phyloP scores from a whole-genome alignment of 2,329 filamentous ascomycete genomes.

The Aspergillus neotritici region DNA sequence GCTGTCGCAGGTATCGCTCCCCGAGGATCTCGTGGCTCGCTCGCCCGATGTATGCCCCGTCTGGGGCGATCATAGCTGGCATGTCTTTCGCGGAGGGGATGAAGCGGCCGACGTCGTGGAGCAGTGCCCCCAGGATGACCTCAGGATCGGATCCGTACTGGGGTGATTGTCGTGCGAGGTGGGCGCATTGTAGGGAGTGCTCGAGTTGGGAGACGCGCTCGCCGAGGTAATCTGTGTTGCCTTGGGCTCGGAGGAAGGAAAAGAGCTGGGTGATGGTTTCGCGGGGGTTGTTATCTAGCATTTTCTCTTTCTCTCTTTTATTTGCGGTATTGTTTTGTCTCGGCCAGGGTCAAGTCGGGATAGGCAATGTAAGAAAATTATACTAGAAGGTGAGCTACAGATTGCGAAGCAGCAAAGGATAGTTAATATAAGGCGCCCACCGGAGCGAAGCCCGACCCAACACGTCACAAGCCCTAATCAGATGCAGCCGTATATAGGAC shows the following conservation, averaged over 20 bases:
- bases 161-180: constrained; percentile 17
- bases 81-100: constrained; percentile 25
- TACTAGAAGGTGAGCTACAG: too few relatives aligned
- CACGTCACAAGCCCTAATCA: too few relatives aligned
- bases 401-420: too few relatives aligned
- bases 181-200: constrained; percentile 26
- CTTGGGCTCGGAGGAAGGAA: constrained; percentile 22
- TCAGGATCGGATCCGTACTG: constrained; percentile 20
- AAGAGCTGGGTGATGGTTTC: constrained; percentile 21
- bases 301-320: neutral
- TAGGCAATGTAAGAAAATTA: constrained; percentile 1
- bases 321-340: neutral
- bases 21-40: constrained; percentile 26
- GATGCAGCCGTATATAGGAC: too few relatives aligned
- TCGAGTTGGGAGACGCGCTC: constrained; percentile 27
- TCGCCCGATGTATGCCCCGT: constrained; percentile 23
- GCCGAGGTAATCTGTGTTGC: constrained; percentile 25
- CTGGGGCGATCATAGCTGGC: constrained; percentile 19
- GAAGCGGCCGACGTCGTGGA: constrained; percentile 29
- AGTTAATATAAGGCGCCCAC: too few relatives aligned
- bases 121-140: constrained; percentile 24
- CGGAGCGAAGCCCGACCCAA: too few relatives aligned
- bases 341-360: neutral
- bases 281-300: constrained; percentile 7
- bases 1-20: constrained; percentile 22